Base-by-base conservation (phyloP, 305 asterid species). In the Salvia sclarea region DNA sequence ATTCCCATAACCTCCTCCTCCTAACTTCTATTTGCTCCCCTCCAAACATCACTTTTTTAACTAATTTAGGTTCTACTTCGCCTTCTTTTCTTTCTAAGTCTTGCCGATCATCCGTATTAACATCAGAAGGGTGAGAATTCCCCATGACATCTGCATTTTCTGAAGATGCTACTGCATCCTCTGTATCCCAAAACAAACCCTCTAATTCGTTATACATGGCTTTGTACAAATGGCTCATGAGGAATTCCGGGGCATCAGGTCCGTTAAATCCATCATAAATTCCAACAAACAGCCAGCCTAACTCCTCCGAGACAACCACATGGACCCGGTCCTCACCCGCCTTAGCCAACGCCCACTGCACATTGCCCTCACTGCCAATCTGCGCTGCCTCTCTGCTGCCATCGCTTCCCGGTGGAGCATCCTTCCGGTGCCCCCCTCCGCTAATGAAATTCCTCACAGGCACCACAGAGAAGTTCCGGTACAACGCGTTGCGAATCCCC, bases 271-370 rank as follows among this genome's bases (percentile, higher is more conserved):
- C 97, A 71, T 94, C 99, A 72, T 94, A 94, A 64, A 94, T 94
- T 49, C 98, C 99, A 40, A 94, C 97, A 70, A 91, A 94, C 59
- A 94, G 78, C 97, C 97, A 94, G n/a, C 98, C 99, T 55, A 84
- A 86, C 76, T 94, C 97, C 82, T 94, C 99, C 2, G 97, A 94
- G 31, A 94, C 95, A 64, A 91, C 96, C 83, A 94, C 97, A 33
- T 94, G 99, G 40, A 94, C 99, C 70, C 97, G 87, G 77, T 94
- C 99, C 88, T 94, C 99, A 1, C 97, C 99, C 0, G 97, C 96
- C 78, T 94, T 94, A 65, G 95, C 96, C 40, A 89, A 68, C 2
- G 98, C 98, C 97, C 98, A 94, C 72, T 94, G 97, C 73, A 85
- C 88, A 74, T 94, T 88, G 73, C 82, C 78, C 72, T 85, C 90